These are phyloP conservation scores for Collybia mongolica DNA, from an alignment of 768 basidiomycete genomes.

Conservation along the genomic window DNA sequence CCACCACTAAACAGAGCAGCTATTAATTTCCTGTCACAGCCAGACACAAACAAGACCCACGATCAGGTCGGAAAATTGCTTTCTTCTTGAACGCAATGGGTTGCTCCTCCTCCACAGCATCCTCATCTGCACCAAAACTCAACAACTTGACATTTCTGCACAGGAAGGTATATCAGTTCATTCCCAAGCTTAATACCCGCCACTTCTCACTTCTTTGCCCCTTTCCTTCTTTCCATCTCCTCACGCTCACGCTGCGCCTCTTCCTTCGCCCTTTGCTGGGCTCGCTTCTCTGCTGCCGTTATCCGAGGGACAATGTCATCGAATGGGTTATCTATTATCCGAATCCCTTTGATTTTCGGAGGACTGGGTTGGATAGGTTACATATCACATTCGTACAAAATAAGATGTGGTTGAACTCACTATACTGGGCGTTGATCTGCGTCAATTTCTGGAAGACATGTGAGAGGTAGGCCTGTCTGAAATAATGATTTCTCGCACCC, in stretches of 20 bases:
- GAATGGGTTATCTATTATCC: constrained; percentile 92
- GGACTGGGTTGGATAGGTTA: constrained; percentile 54
- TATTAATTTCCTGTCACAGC: neutral
- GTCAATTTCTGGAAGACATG: constrained; percentile 55
- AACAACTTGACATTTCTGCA: constrained; percentile 83
- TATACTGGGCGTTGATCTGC: constrained; percentile 77
- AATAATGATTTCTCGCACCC: constrained; percentile 46
- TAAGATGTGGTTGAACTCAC: constrained; percentile 38
- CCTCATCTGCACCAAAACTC: constrained; percentile 82
- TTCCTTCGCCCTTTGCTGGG: constrained; percentile 80
- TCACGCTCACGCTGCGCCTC: constrained; percentile 77
- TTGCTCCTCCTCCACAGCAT: constrained; percentile 60
- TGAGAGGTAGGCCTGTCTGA: constrained; percentile 4
- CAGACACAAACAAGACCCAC: constrained; percentile 44
- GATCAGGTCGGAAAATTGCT: constrained; percentile 78
- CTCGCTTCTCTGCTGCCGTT: constrained; percentile 88
- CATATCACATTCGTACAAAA: neutral
- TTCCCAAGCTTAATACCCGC: neutral
- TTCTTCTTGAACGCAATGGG: constrained; percentile 67
- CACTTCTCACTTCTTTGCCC: constrained; percentile 82
- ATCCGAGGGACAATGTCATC: constrained; percentile 95
- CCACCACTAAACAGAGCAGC: constrained; percentile 28
- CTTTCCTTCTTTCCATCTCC: constrained; percentile 65
- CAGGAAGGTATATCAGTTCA: neutral
- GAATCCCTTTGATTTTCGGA: constrained; percentile 84